These are phyloP conservation scores for Erigeron canadensis DNA, from an alignment of 129 eudicot species.

Conservation along the genomic window DNA sequence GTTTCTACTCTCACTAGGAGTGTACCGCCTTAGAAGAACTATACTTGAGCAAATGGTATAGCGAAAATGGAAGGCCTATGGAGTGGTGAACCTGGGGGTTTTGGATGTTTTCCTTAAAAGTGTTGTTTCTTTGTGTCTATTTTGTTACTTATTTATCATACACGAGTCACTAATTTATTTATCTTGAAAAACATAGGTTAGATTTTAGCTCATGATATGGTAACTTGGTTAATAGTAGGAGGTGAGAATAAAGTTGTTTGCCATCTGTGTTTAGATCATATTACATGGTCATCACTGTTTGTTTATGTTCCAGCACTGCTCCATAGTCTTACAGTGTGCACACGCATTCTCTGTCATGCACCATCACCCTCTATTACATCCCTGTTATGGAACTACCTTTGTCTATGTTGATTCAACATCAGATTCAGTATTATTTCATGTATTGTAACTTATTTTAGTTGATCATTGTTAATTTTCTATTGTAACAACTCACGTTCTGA, in stretches of 20 bases:
- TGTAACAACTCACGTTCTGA: not conserved
- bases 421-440: constrained; percentile 82
- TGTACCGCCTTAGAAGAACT: constrained; percentile 86
- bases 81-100: constrained; percentile 71
- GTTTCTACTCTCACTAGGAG: constrained; percentile 45
- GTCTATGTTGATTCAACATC: constrained; percentile 41
- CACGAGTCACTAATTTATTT: too few species aligned
- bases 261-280: too few species aligned
- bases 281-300: constrained; percentile 39
- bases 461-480: not conserved
- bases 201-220: too few species aligned
- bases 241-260: too few species aligned
- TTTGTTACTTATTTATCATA: too few species aligned
- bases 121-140: too few species aligned
- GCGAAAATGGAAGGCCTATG: constrained; percentile 90
- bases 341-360: constrained; percentile 37
- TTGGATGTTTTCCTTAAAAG: constrained; percentile 91
- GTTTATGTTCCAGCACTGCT: constrained; percentile 43
- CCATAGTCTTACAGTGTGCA: constrained; percentile 43
- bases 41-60: constrained; percentile 92
- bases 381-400: constrained; percentile 38
- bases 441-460: constrained; percentile 12
- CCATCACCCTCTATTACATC: constrained; percentile 22
- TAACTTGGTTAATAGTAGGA: too few species aligned
- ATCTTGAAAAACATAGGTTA: too few species aligned